Percentiles rank a stretch among this genome's conserved stretches.
These are phyloP conservation scores for Abeoforma whisleri DNA, from an alignment of 78 protist species.

Conservation along the genomic window DNA sequence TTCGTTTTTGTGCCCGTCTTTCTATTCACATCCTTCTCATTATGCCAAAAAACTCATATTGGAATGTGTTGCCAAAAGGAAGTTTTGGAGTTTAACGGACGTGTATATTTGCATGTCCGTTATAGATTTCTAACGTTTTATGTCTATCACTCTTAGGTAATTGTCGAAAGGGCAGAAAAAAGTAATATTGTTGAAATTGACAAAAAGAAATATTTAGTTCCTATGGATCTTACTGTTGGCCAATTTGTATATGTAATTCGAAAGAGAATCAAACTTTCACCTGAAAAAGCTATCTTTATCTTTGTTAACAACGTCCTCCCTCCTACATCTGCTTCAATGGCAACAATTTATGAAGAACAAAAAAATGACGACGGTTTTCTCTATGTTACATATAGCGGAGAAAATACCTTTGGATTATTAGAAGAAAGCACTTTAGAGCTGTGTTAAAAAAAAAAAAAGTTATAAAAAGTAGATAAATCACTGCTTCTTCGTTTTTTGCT, in stretches of 20 bases:
- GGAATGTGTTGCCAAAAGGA: neutral
- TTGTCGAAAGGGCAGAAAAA: slow-evolving; percentile 54
- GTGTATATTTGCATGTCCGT: neutral
- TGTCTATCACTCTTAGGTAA: slow-evolving; percentile 23
- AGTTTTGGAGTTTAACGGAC: neutral
- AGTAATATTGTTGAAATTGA: slow-evolving; percentile 60
- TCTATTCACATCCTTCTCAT: neutral
- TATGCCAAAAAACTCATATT: neutral
- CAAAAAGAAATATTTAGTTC: slow-evolving; percentile 75
- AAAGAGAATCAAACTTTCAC: slow-evolving; percentile 65
- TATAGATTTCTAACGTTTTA: neutral
- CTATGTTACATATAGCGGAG: slow-evolving; percentile 69
- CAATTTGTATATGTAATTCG: slow-evolving; percentile 78
- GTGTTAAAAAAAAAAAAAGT: no score
- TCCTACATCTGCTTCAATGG: slow-evolving; percentile 61
- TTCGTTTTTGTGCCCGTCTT: neutral
- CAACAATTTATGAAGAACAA: slow-evolving; percentile 61
- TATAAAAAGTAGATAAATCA: no score
- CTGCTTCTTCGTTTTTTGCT: no score
- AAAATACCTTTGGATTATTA: slow-evolving; percentile 62
- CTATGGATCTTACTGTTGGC: slow-evolving; percentile 70
- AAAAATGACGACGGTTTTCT: slow-evolving; percentile 87
- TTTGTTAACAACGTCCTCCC: slow-evolving; percentile 37
- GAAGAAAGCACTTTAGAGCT: no score
- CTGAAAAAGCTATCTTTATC: slow-evolving; percentile 55